Evolutionary conservation across 768 basidiomycete genomes (phyloP).

Genomic region (Mycena chlorophos): DNA sequence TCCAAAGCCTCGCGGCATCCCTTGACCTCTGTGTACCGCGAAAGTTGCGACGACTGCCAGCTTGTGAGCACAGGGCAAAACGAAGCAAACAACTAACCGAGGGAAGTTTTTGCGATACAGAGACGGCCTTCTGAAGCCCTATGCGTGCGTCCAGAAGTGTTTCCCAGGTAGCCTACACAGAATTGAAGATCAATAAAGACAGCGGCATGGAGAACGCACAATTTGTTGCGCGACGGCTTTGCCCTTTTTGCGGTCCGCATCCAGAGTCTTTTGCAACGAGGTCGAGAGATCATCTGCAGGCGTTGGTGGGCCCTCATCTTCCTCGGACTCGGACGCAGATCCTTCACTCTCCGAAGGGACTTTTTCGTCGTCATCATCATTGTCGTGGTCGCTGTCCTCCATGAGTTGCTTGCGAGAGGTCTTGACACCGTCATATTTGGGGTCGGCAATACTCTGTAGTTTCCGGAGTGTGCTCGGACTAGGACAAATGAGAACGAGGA

Average conservation of each 20-base stretch:
- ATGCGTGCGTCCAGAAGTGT: conserved; percentile 88
- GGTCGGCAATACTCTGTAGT: conserved; percentile 62
- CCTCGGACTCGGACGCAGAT: conserved; percentile 24
- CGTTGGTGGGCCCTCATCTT: conserved; percentile 16
- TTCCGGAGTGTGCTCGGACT: conserved; percentile 74
- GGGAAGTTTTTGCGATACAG: conserved; percentile 66
- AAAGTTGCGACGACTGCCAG: conserved; percentile 36
- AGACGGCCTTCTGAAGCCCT: conserved; percentile 78
- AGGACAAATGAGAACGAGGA: conserved; percentile 4
- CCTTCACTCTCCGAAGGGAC: conserved; percentile 23
- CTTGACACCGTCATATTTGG: conserved; percentile 75
- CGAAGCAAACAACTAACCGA: conserved; percentile 42
- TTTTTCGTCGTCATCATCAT: conserved; percentile 29
- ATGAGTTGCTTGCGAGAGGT: conserved; percentile 60
- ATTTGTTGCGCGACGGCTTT: conserved; percentile 81
- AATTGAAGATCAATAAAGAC: conserved; percentile 4
- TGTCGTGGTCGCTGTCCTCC: conserved; percentile 39
- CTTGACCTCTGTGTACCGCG: conserved; percentile 36
- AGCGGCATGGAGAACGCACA: conserved; percentile 44
- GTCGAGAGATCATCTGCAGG: conserved; percentile 47
- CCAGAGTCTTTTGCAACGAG: conserved; percentile 56
- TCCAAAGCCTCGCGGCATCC: conserved; percentile 48
- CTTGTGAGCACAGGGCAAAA: conserved; percentile 12
- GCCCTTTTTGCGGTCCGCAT: conserved; percentile 79
- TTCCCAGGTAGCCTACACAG: conserved; percentile 76